A percentile compares a stretch with the other conserved stretches of the same genome.
Conservation (phyloP, 345 rosid genomes). For the Corchorus olitorius region DNA sequence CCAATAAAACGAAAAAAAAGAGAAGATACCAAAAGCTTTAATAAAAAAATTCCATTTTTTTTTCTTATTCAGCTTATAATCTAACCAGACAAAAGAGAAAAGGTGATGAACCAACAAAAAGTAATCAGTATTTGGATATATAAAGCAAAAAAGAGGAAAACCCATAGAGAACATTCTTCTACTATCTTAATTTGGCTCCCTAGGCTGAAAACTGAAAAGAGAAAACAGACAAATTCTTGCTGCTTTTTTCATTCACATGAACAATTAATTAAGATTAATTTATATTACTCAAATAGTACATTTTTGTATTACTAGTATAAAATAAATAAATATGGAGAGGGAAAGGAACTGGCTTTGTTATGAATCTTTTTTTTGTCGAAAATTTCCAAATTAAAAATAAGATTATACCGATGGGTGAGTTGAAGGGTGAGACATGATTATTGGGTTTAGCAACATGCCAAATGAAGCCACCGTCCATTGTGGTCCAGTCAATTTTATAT, state of each 20-base stretch:
- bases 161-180: too few species aligned
- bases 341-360: too few species aligned
- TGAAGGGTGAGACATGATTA: background rate
- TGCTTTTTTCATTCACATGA: too few species aligned
- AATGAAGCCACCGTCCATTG: slow-evolving; percentile 26
- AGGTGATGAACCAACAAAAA: background rate
- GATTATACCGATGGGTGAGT: background rate
- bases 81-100: background rate
- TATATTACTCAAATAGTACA: too few species aligned
- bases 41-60: background rate
- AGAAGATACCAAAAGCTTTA: background rate
- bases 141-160: background rate
- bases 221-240: too few species aligned
- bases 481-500: background rate
- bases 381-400: background rate
- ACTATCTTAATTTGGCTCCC: too few species aligned
- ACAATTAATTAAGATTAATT: too few species aligned
- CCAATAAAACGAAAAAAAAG: background rate
- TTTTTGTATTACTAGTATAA: too few species aligned
- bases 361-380: too few species aligned
- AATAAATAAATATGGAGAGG: too few species aligned
- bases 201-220: too few species aligned
- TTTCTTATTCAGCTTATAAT: background rate
- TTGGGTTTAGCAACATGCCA: slow-evolving; percentile 17
- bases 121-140: background rate